A percentile compares a stretch with the other conserved stretches of the same genome.
These are phyloP conservation scores for Metschnikowia vanudenii DNA, from an alignment of 805 yeast genomes.

Conservation along the genomic window DNA sequence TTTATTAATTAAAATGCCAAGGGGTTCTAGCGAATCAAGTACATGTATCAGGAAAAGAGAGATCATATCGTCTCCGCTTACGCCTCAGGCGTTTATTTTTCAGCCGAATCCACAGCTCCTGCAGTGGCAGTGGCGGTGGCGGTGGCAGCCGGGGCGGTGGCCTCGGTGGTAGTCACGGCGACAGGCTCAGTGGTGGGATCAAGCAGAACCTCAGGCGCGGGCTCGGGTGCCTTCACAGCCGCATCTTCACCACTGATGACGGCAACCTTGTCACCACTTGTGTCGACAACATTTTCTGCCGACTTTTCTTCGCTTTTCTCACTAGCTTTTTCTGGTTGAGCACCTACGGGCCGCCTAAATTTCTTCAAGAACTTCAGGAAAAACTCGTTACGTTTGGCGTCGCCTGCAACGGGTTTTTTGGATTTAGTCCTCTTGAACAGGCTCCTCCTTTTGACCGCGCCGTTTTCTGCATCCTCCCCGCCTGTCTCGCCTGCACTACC, in stretches of 20 bases:
- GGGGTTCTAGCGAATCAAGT: not conserved
- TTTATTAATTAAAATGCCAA: constrained; percentile 6
- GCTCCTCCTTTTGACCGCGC: constrained; percentile 11
- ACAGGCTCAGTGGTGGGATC: constrained; percentile 9
- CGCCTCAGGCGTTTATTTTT: constrained; percentile 3
- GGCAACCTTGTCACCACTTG: not conserved
- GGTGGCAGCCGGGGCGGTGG: too few relatives aligned
- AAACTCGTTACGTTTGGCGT: constrained; percentile 35
- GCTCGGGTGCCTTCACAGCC: constrained; percentile 2
- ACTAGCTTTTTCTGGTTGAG: not conserved
- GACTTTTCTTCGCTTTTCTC: not conserved
- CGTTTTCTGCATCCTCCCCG: constrained; percentile 7
- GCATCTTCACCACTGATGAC: not conserved
- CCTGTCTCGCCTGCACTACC: constrained; percentile 6
- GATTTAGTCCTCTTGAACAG: constrained; percentile 11
- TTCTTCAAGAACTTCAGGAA: constrained; percentile 37
- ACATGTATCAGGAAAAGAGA: constrained; percentile 1
- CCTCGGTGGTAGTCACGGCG: not conserved
- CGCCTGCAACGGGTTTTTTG: constrained; percentile 22
- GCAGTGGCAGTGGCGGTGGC: not conserved
- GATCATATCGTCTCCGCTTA: not conserved
- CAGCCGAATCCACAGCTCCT: constrained; percentile 1
- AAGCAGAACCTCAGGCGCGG: constrained; percentile 8
- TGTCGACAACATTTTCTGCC: not conserved
- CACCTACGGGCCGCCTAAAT: constrained; percentile 31